phyloP scores from a whole-genome alignment of 805 yeast genomes.

The Clavispora asparagi region DNA sequence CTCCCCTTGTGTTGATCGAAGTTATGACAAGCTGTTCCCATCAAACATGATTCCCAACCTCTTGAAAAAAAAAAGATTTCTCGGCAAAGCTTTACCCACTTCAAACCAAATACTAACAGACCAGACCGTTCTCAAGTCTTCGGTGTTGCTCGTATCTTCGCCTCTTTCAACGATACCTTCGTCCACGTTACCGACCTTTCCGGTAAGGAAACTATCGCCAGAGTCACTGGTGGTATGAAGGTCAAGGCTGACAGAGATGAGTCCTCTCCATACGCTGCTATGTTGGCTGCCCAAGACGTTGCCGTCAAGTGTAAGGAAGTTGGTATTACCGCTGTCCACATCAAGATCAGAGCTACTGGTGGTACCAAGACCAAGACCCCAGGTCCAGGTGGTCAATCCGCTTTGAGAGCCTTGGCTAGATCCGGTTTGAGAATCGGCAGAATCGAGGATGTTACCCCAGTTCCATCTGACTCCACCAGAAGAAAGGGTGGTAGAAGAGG shows the following conservation, averaged over 20 bases:
- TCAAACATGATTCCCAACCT: not conserved
- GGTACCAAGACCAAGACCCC: constrained; percentile 99
- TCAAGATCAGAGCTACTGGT: constrained; percentile 99
- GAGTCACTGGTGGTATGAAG: constrained; percentile 99
- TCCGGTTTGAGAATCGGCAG: constrained; percentile 99
- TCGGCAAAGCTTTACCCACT: not conserved
- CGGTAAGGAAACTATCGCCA: constrained; percentile 99
- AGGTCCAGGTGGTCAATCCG: constrained; percentile 99
- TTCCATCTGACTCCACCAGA: constrained; percentile 99
- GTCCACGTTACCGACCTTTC: constrained; percentile 99
- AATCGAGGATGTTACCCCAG: constrained; percentile 99
- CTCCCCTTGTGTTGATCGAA: not conserved
- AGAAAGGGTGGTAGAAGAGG: constrained; percentile 99
- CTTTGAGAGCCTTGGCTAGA: constrained; percentile 98
- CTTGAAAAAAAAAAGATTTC: not conserved
- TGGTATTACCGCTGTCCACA: constrained; percentile 99
- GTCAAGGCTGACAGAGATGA: constrained; percentile 99
- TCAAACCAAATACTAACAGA: constrained; percentile 7
- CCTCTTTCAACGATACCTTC: constrained; percentile 99
- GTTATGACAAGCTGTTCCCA: not conserved
- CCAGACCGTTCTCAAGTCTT: constrained; percentile 91
- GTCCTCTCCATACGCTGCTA: constrained; percentile 99
- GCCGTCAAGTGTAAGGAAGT: constrained; percentile 99
- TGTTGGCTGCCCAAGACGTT: constrained; percentile 99
- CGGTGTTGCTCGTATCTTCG: constrained; percentile 99